Evolutionary conservation across 139 green algal species (phyloP), one percentile per base, ranked within the genome.

Genomic region (Haematococcus lacustris): DNA sequence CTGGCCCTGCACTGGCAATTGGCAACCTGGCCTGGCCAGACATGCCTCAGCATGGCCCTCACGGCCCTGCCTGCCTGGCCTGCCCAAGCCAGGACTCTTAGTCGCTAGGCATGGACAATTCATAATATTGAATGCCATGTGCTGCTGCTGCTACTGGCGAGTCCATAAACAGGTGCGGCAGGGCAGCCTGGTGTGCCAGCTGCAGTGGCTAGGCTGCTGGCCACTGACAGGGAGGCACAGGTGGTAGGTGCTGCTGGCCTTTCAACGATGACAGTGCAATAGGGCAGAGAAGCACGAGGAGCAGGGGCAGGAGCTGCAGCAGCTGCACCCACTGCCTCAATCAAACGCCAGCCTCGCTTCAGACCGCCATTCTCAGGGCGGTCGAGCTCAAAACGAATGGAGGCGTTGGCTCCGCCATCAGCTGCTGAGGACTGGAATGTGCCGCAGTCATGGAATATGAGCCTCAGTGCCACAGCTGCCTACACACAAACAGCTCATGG

Each of bases 401-500:
- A 91, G 2, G 77, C 91, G 43, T 97, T 97, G n/a, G 86, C 69
- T 1, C 93, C 93, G n/a, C 91, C 93, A 47, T 88, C 66, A 0
- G 81, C 69, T 0, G 51, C 78, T 59, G 37, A 17, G 21, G 39
- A 28, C 2, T 70, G 69, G 71, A 83, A 94, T 28, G 93, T 93
- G 1, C 82, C 93, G 3, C 64, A 86, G 47, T 97, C 92, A 75
- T 97, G 93, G 69, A 97, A 97, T 0, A 84, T 86, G 28, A 97
- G 81, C 1, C 92, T 82, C 51, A 97, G 77, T 13, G 88, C 71
- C n/a, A 91, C 87, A 1, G 92, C 82, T 2, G 83, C 80, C 87
- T 94, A 80, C 30, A 39, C 32, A 65, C 3, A 43, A 37, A 32
- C 23, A 32, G 47, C 38, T 51, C 43, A 47, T n/a, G 38, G 30